Base-by-base conservation (phyloP, 371 early-diverging fungal genomes). In the Enteropsectra breve region DNA sequence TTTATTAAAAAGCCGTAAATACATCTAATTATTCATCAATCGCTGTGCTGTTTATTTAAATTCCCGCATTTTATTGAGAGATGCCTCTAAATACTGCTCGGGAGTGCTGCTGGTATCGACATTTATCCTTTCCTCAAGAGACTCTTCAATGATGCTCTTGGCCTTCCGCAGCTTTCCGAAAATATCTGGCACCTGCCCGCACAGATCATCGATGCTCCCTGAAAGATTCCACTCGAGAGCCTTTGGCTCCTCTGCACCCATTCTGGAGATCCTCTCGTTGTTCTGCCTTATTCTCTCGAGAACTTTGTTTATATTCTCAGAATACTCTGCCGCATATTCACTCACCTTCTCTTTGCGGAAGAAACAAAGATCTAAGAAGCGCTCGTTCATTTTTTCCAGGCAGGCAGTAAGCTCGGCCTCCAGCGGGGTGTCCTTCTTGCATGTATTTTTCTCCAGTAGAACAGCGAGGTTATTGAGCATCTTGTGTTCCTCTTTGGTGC, bases 391-490 rank as follows among this genome's bases (percentile, higher is more conserved):
- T 38, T 55, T 30, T 6, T 63, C 63, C 11, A 21, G 3, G 11
- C 4, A 6, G 36, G 6, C 8, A 23, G 18, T 8, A 33, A 63
- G n/a, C 15, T n/a, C 15, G 4, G 8, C 6, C 11, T 6, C 6
- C 6, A 13, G 5, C 8, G 6, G 6, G n/a, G 61, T 49, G 8
- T 43, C 24, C 5, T 15, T 8, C 11, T 15, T 6, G 4, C 15
- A 6, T 6, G 60, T 58, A 26, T 60, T 60, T 30, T 60, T 60
- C 54, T 60, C 61, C 54, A 60, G 6, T 6, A 60, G 54, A 49
- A 60, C 24, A 6, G 61, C 11, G 5, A 60, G 54, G 36, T 54
- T 60, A 28, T 60, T 60, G 6, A 60, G 45, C 8, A 60, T 18
- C 53, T 60, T 60, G 61, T 60, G 54, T 6, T 5, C 18, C 18